Evolutionary conservation across 306 rosid genomes (phyloP).

Genomic region (Herpetospermum pedunculosum): DNA sequence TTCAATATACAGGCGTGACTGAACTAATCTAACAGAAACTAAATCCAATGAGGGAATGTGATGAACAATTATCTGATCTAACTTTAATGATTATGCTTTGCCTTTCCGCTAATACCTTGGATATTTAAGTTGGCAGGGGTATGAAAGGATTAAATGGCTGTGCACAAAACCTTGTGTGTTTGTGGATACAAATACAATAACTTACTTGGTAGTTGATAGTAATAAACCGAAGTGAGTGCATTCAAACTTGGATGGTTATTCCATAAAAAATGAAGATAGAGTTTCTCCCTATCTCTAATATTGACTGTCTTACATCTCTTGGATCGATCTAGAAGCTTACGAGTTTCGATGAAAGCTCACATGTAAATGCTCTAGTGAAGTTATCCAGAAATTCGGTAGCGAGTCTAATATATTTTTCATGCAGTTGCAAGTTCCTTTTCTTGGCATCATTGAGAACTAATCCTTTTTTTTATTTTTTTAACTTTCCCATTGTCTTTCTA

Average conservation of each 20-base stretch:
- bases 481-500: not conserved
- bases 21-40: constrained; percentile 1
- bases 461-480: not conserved
- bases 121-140: not conserved
- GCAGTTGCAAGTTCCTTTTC: not conserved
- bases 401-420: not conserved
- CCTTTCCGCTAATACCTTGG: not conserved
- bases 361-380: not conserved
- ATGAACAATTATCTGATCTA: not conserved
- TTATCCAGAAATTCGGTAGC: not conserved
- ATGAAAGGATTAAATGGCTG: not conserved
- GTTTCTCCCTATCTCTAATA: not conserved
- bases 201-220: not conserved
- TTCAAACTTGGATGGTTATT: not conserved
- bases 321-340: not conserved
- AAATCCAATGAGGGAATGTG: not conserved
- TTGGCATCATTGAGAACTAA: not conserved
- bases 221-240: not conserved
- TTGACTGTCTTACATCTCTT: not conserved
- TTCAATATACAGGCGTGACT: not conserved
- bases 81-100: not conserved
- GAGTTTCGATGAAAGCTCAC: not conserved
- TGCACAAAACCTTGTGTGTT: not conserved
- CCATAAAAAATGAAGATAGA: not conserved
- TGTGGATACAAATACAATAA: not conserved